These are phyloP conservation scores for Angomonas ambiguus DNA, from an alignment of 208 protist genomes.

Conservation along the genomic window DNA sequence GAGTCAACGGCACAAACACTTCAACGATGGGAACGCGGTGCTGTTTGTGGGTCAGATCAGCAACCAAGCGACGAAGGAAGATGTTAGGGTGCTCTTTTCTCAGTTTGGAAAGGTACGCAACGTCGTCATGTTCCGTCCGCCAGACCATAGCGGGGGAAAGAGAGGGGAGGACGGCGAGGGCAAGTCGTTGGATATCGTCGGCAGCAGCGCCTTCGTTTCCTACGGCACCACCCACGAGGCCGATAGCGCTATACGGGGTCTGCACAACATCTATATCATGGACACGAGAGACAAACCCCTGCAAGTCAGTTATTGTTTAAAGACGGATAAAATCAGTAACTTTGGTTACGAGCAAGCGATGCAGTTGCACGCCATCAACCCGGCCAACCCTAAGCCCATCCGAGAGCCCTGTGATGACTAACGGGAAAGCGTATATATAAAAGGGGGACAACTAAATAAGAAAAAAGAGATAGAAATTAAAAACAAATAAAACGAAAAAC, in stretches of 20 bases:
- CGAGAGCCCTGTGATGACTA: neutral
- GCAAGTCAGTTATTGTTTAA: conserved; percentile 62
- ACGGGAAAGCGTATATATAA: neutral
- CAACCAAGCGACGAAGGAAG: conserved; percentile 32
- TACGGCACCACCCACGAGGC: conserved; percentile 44
- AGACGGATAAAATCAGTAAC: conserved; percentile 49
- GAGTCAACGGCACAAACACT: conserved; percentile 14
- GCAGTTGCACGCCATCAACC: conserved; percentile 48
- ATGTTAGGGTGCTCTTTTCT: conserved; percentile 30
- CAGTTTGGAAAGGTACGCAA: conserved; percentile 33
- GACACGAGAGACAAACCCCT: conserved; percentile 44
- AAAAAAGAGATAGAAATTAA: neutral
- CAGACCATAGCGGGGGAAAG: conserved; percentile 10
- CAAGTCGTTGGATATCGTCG: conserved; percentile 21
- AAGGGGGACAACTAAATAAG: conserved; percentile 7
- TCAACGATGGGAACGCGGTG: conserved; percentile 27
- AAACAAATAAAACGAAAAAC: conserved; percentile 8
- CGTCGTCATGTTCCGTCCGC: conserved; percentile 21
- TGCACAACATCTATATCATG: conserved; percentile 51
- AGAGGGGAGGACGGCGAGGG: conserved; percentile 3
- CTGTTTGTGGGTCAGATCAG: conserved; percentile 46
- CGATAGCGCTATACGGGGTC: conserved; percentile 41
- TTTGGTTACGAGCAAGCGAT: conserved; percentile 59
- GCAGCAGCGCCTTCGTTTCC: conserved; percentile 40
- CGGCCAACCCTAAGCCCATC: conserved; percentile 43